Evolutionary conservation across 2,329 filamentous ascomycete species (phyloP), one percentile per base, ranked within the genome.

Genomic region (Hypoxylon sp.): DNA sequence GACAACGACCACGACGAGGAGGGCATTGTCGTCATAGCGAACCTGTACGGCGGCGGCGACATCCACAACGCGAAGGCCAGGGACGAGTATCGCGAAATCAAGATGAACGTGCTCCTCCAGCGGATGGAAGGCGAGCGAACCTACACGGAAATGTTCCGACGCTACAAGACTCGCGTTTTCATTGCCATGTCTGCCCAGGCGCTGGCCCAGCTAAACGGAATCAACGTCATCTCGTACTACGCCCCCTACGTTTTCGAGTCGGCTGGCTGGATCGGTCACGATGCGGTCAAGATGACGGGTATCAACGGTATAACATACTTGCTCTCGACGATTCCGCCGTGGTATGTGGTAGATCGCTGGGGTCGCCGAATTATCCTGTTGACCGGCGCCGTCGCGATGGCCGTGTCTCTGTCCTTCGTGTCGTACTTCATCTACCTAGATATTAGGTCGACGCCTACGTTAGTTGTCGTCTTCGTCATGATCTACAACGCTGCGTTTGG

Each of bases 161-260:
- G 91, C 62, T 98, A 98, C 79, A 85, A 83, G 72, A 95, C 90
- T 69, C 91, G 95, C 49, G 94, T 98, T 64, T 92, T 98, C 71
- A 98, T 98, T 73, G 95, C 95, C 77, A 98, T 98, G 95, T 98
- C 94, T 27, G 95, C 95, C 3, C 95, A 98, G 76, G 92, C 88
- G 4, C 85, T 99, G 64, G 95, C 95, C 23, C 95, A 99, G 77
- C 86, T 99, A 50, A 98, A 98, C 78, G 95, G 95, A 65, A 99
- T 99, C 79, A 99, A 99, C 77, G 95, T 99, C 73, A 99, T 99
- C 63, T 98, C 94, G 1, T 99, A 98, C 81, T 99, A 99, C 72
- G 95, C 95, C 1, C 95, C 95, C 0, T 87, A 96, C 53, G 94
- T 98, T 13, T 98, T 99, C 70, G 93, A 97, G 76, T 93, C 93